Conservation (phyloP, 2,329 filamentous ascomycete species). For the Ophiostoma sp. region DNA sequence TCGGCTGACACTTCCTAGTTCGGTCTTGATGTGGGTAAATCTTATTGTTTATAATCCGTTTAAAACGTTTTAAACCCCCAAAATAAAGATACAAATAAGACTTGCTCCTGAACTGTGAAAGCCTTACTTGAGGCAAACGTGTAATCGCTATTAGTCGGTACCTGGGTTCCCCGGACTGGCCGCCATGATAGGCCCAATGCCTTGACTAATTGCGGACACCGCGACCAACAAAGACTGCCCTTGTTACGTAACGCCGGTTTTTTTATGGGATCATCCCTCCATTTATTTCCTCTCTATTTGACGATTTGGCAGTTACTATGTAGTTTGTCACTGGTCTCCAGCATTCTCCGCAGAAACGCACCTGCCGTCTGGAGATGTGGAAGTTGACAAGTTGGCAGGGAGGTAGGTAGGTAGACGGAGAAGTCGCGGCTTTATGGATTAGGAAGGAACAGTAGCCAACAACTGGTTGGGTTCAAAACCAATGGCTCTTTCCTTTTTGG, state of each 20-base stretch:
- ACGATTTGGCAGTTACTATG: too few species aligned
- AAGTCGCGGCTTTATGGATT: not conserved
- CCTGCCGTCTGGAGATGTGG: conserved; percentile 7
- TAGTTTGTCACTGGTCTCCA: conserved; percentile 1
- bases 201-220: not conserved
- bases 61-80: not conserved
- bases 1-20: conserved; percentile 13
- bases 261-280: not conserved
- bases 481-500: not conserved
- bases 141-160: conserved; percentile 4
- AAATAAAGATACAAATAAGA: not conserved
- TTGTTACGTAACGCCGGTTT: conserved; percentile 4
- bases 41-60: not conserved
- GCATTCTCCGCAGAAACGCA: conserved; percentile 9
- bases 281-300: not conserved
- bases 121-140: conserved; percentile 14
- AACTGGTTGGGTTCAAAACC: not conserved
- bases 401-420: not conserved
- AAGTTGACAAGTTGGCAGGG: not conserved
- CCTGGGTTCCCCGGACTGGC: conserved; percentile 13
- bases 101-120: not conserved
- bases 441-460: not conserved
- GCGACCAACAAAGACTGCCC: not conserved
- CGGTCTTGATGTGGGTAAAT: not conserved
- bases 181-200: not conserved